Evolutionary conservation across 176 grass and related monocot genomes (phyloP), one percentile per base, ranked within the genome.

Genomic region (Hyparrhenia diplandra): DNA sequence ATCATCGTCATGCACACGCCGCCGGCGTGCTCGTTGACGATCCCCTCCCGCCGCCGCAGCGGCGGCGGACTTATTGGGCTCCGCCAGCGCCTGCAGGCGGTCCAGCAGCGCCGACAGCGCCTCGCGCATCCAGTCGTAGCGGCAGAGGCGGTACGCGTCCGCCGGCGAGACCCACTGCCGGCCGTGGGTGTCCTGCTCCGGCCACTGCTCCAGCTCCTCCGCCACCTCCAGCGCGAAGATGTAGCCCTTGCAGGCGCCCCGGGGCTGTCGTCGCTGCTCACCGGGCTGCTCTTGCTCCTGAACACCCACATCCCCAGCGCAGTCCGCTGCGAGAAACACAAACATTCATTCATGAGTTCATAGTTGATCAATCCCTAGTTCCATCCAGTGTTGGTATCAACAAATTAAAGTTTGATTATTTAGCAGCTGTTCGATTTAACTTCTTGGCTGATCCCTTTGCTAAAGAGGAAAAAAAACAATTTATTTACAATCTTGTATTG

Each of bases 71-170:
- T n/a, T n/a, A n/a, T 52, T 40, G 67, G 20, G 37, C 13, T 12
- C 25, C 40, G 68, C 13, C n/a, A n/a, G n/a, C n/a, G n/a, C n/a
- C n/a, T n/a, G n/a, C 27, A 87, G 59, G 17, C 75, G 82, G 14
- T 76, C 74, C n/a, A 87, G 67, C 74, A 95, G 78, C 32, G 78
- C 85, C 12, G 90, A 64, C 12, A 98, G 92, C 21, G 95, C 95
- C 89, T 95, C 88, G 30, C 90, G 85, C 95, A 98, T 98, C 95
- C 95, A 98, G 37, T 93, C 88, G 71, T 98, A 98, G 67, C 95
- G 90, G 61, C 86, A 98, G 28, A 93, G 80, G 36, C 75, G 24
- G 46, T 88, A 93, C 32, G 95, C 90, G 5, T 95, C 90, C 57
- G 43, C 74, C 3, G 88, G 71, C 2, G 88, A 74, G 30, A 98